These are phyloP conservation scores for Phallus indusiatus DNA, from an alignment of 768 basidiomycete genomes.

Conservation along the genomic window DNA sequence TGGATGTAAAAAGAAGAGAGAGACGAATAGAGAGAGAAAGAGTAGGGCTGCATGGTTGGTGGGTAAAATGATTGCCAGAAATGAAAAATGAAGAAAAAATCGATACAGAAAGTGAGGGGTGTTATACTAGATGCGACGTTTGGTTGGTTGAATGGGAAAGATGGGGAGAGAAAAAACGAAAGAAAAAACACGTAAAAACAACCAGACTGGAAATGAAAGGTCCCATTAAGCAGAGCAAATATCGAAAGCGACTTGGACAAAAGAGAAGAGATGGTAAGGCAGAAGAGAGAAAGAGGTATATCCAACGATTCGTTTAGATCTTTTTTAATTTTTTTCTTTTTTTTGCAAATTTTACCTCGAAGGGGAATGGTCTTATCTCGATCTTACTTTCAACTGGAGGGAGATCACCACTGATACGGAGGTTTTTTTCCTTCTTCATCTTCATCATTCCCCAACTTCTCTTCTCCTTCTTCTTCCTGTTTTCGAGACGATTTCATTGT, in stretches of 20 bases:
- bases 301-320: not conserved
- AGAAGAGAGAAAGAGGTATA: not conserved
- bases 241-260: not conserved
- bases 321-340: too few relatives aligned
- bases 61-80: not conserved
- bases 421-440: too few relatives aligned
- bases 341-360: too few relatives aligned
- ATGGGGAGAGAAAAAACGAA: not conserved
- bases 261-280: not conserved
- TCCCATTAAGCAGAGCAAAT: not conserved
- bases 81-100: slow-evolving; percentile 1
- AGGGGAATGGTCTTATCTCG: too few relatives aligned
- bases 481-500: not conserved
- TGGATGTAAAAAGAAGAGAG: not conserved
- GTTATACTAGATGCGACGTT: not conserved
- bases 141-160: not conserved
- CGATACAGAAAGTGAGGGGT: not conserved
- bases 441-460: too few relatives aligned
- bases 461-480: too few relatives aligned
- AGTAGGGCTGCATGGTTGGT: not conserved
- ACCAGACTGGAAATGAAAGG: not conserved
- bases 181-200: too few relatives aligned
- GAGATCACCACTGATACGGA: not conserved
- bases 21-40: not conserved
- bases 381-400: not conserved